Percentiles rank a stretch among this genome's conserved stretches.
phyloP scores from a whole-genome alignment of 2,329 filamentous ascomycete genomes.

The Neocatenulostroma microsporum region DNA sequence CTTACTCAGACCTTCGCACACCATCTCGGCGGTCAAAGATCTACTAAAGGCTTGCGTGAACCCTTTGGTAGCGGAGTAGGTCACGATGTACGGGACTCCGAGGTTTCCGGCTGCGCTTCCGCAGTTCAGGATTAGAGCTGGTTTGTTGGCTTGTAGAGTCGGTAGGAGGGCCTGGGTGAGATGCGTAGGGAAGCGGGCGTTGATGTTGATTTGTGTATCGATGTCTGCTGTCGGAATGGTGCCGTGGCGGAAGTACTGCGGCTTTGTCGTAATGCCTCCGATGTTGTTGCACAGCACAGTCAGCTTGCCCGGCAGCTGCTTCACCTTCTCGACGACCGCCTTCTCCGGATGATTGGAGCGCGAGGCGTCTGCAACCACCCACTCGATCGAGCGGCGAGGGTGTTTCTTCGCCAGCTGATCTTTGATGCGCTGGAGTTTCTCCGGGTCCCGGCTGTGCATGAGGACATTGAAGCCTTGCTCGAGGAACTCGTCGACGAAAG shows the following conservation, averaged over 20 bases:
- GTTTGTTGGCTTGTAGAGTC: slow-evolving; percentile 33
- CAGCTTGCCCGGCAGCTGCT: slow-evolving; percentile 33
- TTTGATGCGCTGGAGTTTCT: slow-evolving; percentile 42
- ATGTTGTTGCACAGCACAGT: slow-evolving; percentile 53
- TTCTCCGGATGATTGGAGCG: slow-evolving; percentile 7
- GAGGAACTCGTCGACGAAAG: slow-evolving; percentile 46
- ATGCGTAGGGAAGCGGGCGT: slow-evolving; percentile 44
- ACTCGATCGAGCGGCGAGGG: slow-evolving; percentile 34
- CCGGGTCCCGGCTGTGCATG: slow-evolving; percentile 48
- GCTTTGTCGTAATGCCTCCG: slow-evolving; percentile 34
- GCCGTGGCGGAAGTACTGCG: slow-evolving; percentile 32
- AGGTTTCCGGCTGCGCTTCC: slow-evolving; percentile 38
- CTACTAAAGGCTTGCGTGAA: slow-evolving; percentile 38
- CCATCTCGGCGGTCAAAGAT: slow-evolving; percentile 38
- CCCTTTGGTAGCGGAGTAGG: slow-evolving; percentile 43
- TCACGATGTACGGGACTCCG: slow-evolving; percentile 41
- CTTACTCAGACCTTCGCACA: slow-evolving; percentile 29
- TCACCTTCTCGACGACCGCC: slow-evolving; percentile 12
- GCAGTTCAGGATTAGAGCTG: slow-evolving; percentile 46
- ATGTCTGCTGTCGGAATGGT: slow-evolving; percentile 32
- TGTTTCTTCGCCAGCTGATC: slow-evolving; percentile 33
- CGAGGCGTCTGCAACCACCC: slow-evolving; percentile 41
- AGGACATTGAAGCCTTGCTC: slow-evolving; percentile 48
- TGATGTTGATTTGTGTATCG: slow-evolving; percentile 40
- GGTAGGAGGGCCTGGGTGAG: slow-evolving; percentile 44